Base-by-base conservation (phyloP, 805 yeast species). In the Nakazawaea laoshanensis region DNA sequence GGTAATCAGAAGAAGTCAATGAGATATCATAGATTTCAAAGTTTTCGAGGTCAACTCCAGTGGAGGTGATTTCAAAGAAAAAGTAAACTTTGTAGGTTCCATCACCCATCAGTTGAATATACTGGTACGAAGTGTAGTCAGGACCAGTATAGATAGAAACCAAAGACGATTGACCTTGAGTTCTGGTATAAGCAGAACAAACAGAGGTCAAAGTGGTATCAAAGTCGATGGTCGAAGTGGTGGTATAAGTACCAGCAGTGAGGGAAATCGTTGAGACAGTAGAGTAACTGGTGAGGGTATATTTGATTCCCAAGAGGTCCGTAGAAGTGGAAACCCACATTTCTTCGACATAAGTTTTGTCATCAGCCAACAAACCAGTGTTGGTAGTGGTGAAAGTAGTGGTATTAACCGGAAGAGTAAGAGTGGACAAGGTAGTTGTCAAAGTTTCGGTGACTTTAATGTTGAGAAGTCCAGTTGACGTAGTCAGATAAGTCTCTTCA, bases 91-190 rank as follows among this genome's bases (percentile, higher is more conserved):
- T 15, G 17, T 31, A 24, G 7, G 12, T 7, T 9, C 34, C 34
- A 13, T 13, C 18, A 7, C 16, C 17, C 15, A 16, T 7, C 14
- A 9, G 17, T n/a, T n/a, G 29, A 14, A 31, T 16, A 22, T 31
- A 31, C 12, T 31, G 29, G 18, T 18, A 24, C 12, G 20, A 22
- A 7, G 24, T 22, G 21, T 31, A 31, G 5, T 16, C 18, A 10
- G 34, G 29, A 18, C 34, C 34, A 24, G 18, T 10, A 31, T 24
- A 31, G 2, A 31, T 25, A 13, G 26, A 24, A n/a, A n/a, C n/a
- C n/a, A n/a, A 24, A 24, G 26, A 24, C n/a, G 8, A 8, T 13
- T 24, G 26, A 9, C 26, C 12, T 24, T 24, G 14, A 12, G 26
- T 24, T 7, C 13, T 13, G 7, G 26, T 24, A 13, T 11, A 12